phyloP scores from a whole-genome alignment of 208 protist species.

The Strigomonas culicis region DNA sequence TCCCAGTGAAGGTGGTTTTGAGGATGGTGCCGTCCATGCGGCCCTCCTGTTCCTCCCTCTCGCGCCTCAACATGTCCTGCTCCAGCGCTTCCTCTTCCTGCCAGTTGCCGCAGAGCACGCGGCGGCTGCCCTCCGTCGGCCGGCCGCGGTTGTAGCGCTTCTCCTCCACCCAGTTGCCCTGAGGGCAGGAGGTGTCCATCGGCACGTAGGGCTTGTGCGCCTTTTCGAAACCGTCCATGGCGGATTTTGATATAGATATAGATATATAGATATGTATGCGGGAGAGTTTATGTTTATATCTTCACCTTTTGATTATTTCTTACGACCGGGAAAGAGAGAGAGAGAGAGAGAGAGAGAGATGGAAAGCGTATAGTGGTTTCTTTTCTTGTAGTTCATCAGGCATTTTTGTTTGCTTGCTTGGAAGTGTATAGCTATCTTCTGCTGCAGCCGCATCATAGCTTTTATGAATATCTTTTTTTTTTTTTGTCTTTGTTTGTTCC shows the following conservation, averaged over 20 bases:
- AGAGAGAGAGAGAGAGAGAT: neutral
- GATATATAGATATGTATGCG: constrained; percentile 2
- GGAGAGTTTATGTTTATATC: no score
- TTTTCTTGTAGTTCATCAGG: no score
- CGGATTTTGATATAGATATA: neutral
- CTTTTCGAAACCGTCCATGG: constrained; percentile 38
- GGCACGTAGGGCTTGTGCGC: constrained; percentile 64
- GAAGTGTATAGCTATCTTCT: no score
- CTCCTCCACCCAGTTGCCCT: constrained; percentile 83
- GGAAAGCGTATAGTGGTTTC: constrained; percentile 3
- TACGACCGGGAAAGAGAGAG: no score
- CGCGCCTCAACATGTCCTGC: constrained; percentile 55
- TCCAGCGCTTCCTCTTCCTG: constrained; percentile 78
- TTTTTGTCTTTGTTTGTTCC: constrained; percentile 4
- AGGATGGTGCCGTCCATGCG: neutral
- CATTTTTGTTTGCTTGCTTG: no score
- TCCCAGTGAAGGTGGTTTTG: constrained; percentile 19
- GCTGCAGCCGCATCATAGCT: no score
- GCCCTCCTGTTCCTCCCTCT: constrained; percentile 18
- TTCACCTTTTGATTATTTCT: no score
- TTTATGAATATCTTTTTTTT: constrained; percentile 8
- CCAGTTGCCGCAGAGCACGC: constrained; percentile 89
- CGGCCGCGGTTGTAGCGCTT: constrained; percentile 83
- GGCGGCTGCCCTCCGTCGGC: constrained; percentile 36
- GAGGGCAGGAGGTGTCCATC: constrained; percentile 87